Percentiles rank a stretch among this genome's conserved stretches.
Evolutionary conservation across 2,329 filamentous ascomycete genomes (phyloP).

Genomic region (Pestalotiopsis sp.): DNA sequence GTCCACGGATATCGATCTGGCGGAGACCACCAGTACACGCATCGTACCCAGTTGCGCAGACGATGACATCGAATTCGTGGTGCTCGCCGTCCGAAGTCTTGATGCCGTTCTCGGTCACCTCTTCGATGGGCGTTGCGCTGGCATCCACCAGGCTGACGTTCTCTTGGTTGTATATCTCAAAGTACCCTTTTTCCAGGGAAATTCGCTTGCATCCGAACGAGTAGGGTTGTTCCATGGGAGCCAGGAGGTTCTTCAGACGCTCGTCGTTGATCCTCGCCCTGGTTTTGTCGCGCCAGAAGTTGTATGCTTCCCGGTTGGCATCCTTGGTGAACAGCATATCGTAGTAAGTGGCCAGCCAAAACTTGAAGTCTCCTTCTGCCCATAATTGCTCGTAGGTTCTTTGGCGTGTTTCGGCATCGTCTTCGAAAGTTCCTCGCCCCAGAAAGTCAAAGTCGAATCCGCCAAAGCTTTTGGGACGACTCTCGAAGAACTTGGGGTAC

Average conservation of each 20-base stretch:
- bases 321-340: slow-evolving; percentile 48
- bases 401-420: slow-evolving; percentile 39
- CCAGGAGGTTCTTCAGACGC: slow-evolving; percentile 48
- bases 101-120: slow-evolving; percentile 22
- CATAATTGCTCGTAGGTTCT: slow-evolving; percentile 38
- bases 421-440: slow-evolving; percentile 57
- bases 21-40: slow-evolving; percentile 39
- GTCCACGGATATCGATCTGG: slow-evolving; percentile 37
- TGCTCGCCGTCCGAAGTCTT: slow-evolving; percentile 20
- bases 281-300: slow-evolving; percentile 55
- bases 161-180: slow-evolving; percentile 31
- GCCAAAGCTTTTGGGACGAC: slow-evolving; percentile 54
- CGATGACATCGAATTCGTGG: slow-evolving; percentile 31
- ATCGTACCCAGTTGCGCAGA: slow-evolving; percentile 43
- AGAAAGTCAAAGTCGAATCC: slow-evolving; percentile 60
- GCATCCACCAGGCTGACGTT: slow-evolving; percentile 33
- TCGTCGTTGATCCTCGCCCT: slow-evolving; percentile 50
- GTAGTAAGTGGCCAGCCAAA: slow-evolving; percentile 54
- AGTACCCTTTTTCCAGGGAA: slow-evolving; percentile 27
- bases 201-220: slow-evolving; percentile 54
- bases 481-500: slow-evolving; percentile 53
- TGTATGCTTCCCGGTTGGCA: slow-evolving; percentile 53
- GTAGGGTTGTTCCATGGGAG: slow-evolving; percentile 51
- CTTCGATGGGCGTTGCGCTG: slow-evolving; percentile 18
- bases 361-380: slow-evolving; percentile 53